A percentile compares a stretch with the other conserved stretches of the same genome.
These are phyloP conservation scores for Cladorrhinum sp. DNA, from an alignment of 2,329 filamentous ascomycete species.

Conservation along the genomic window DNA sequence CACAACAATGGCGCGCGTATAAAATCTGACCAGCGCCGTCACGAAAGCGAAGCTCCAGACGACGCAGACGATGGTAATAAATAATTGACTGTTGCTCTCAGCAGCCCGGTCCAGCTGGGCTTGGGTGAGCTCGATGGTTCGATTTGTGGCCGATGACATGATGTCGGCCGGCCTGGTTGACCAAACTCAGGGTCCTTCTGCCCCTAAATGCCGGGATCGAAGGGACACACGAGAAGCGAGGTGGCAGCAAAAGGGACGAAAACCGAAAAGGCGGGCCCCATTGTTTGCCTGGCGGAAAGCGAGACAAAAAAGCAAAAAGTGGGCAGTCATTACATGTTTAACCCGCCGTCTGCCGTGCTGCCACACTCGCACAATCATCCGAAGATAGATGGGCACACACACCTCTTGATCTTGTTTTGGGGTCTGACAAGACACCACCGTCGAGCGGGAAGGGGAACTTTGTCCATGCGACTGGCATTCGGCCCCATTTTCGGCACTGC, in stretches of 20 bases:
- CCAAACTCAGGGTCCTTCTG: neutral
- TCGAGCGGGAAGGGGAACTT: neutral
- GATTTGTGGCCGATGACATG: slow-evolving; percentile 12
- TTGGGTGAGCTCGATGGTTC: neutral
- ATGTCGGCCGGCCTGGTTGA: neutral
- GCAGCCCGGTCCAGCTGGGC: slow-evolving; percentile 22
- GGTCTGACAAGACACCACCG: neutral
- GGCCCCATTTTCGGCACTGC: slow-evolving; percentile 23
- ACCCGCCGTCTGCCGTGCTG: neutral
- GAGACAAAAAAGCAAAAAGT: slow-evolving; percentile 1
- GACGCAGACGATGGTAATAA: slow-evolving; percentile 17
- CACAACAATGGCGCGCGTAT: slow-evolving; percentile 26
- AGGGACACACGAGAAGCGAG: neutral
- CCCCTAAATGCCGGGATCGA: neutral
- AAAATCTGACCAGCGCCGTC: slow-evolving; percentile 28
- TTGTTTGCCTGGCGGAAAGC: neutral
- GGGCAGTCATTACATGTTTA: neutral
- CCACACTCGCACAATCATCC: neutral
- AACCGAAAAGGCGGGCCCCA: neutral
- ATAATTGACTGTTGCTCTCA: slow-evolving; percentile 18
- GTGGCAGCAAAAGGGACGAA: neutral
- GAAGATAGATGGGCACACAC: neutral
- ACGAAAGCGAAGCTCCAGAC: slow-evolving; percentile 24
- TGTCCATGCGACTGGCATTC: slow-evolving; percentile 11
- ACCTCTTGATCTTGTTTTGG: neutral